phyloP scores from a whole-genome alignment of 306 rosid species.

The Erythrophleum fordii region DNA sequence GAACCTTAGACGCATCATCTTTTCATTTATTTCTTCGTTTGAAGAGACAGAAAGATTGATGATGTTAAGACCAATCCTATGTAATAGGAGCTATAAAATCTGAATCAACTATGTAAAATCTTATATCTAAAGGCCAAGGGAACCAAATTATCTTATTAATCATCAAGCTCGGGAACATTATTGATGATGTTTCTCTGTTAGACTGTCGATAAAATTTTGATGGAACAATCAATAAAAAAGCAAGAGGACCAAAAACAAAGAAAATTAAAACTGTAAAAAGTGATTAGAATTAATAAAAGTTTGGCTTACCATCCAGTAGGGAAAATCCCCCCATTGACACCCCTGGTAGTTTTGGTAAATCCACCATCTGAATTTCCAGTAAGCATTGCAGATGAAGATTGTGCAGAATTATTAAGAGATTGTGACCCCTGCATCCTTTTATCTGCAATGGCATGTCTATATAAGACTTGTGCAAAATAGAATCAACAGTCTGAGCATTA shows the following conservation, averaged over 20 bases:
- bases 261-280: slow-evolving; percentile 2
- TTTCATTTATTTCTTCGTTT: slow-evolving; percentile 12
- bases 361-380: slow-evolving; percentile 45
- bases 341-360: slow-evolving; percentile 36
- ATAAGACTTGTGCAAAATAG: slow-evolving; percentile 58
- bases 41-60: not conserved
- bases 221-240: not conserved
- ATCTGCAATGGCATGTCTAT: slow-evolving; percentile 80
- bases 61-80: not conserved
- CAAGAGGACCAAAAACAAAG: not conserved
- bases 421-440: slow-evolving; percentile 69
- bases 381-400: slow-evolving; percentile 52
- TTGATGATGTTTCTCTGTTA: not conserved
- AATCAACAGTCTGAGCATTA: slow-evolving; percentile 35
- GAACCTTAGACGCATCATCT: not conserved
- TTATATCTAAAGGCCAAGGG: not conserved
- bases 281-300: slow-evolving; percentile 24
- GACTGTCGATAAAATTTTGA: not conserved
- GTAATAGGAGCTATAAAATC: slow-evolving; percentile 7
- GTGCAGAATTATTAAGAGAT: slow-evolving; percentile 44
- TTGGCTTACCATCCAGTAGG: slow-evolving; percentile 63
- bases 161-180: slow-evolving; percentile 3
- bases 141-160: slow-evolving; percentile 14
- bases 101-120: not conserved
- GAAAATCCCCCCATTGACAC: slow-evolving; percentile 41